Evolutionary conservation across 2,329 filamentous ascomycete genomes (phyloP).

Genomic region (Blumeria hordei): DNA sequence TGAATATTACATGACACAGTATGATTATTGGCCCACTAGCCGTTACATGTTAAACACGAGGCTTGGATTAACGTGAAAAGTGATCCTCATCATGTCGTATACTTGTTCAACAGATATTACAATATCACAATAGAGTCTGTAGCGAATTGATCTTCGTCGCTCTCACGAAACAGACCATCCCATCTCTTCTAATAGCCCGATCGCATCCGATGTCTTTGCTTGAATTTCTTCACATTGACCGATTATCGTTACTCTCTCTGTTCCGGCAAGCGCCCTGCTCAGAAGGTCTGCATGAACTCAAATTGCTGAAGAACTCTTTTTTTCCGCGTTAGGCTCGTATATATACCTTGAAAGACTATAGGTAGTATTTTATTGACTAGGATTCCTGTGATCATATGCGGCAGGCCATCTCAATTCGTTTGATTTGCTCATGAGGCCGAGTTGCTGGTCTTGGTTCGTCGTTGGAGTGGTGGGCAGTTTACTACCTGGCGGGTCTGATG

Average conservation of each 20-base stretch:
- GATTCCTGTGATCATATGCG: background rate
- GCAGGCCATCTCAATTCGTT: background rate
- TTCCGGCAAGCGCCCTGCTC: background rate
- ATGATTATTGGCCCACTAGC: too few species aligned
- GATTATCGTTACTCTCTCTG: background rate
- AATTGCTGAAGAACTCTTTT: background rate
- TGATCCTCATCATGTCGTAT: too few species aligned
- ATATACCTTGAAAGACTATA: background rate
- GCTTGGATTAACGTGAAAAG: too few species aligned
- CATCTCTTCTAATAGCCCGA: background rate
- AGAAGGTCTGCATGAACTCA: background rate
- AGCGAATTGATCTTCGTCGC: background rate
- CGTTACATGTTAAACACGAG: too few species aligned
- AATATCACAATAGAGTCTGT: background rate
- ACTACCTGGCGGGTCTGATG: background rate
- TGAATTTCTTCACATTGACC: background rate
- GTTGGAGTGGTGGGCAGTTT: background rate
- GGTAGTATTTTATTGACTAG: background rate
- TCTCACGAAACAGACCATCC: background rate
- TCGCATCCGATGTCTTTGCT: background rate
- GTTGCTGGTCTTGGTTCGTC: background rate
- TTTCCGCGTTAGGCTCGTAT: background rate
- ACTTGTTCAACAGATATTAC: too few species aligned
- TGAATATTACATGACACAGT: too few species aligned
- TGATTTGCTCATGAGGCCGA: background rate